phyloP scores from a whole-genome alignment of 345 rosid genomes.

The Eucalyptus leucophloia region DNA sequence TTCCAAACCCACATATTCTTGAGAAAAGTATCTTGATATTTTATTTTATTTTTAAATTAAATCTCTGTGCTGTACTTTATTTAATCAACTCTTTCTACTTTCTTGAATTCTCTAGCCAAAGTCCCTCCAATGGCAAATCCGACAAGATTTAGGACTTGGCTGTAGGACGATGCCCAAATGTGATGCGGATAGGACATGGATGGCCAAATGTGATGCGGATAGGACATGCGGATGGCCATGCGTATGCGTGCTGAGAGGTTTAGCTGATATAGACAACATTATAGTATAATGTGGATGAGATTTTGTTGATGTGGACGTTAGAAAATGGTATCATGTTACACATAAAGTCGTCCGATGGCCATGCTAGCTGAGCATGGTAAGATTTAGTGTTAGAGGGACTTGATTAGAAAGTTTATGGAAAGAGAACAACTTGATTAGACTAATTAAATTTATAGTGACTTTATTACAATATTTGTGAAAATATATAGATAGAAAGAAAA shows the following conservation, averaged over 20 bases:
- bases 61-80: not conserved
- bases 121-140: not conserved
- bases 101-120: not conserved
- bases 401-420: not conserved
- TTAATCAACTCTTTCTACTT: not conserved
- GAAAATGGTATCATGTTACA: fast-evolving
- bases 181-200: not conserved
- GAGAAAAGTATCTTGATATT: no score
- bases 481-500: not conserved
- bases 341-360: fast-evolving
- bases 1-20: not conserved
- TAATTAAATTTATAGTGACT: not conserved
- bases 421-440: fast-evolving
- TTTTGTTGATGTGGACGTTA: fast-evolving
- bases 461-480: not conserved
- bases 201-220: not conserved
- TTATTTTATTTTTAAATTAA: no score
- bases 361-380: fast-evolving
- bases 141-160: not conserved
- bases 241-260: fast-evolving
- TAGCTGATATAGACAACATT: not conserved
- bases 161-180: not conserved
- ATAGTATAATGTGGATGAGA: fast-evolving
- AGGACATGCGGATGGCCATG: not conserved
- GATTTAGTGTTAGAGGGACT: not conserved